Conservation (phyloP, 2,329 filamentous ascomycete species). For the Xylariaceae sp. region DNA sequence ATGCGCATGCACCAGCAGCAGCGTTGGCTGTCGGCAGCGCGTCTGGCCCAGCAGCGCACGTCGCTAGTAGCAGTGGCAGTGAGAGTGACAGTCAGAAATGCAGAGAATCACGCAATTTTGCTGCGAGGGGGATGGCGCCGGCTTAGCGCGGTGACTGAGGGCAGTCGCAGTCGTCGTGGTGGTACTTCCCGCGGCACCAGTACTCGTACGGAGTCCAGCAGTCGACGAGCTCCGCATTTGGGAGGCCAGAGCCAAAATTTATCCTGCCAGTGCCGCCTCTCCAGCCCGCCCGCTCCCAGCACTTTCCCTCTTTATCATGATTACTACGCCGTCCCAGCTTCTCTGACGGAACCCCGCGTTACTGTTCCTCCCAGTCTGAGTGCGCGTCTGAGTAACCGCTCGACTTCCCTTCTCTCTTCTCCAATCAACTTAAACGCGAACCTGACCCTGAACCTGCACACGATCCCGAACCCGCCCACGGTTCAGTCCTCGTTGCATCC, state of each 20-base stretch:
- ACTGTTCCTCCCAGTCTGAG: neutral
- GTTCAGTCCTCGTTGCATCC: too few relatives aligned
- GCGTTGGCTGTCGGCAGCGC: neutral
- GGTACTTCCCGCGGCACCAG: neutral
- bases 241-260: slow-evolving; percentile 19
- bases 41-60: neutral
- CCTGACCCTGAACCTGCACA: neutral
- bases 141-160: neutral
- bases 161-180: neutral
- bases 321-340: slow-evolving; percentile 18
- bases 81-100: neutral
- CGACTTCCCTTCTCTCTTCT: slow-evolving; percentile 4
- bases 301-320: slow-evolving; percentile 14
- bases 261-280: neutral
- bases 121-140: neutral
- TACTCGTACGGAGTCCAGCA: neutral
- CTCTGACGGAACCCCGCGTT: slow-evolving; percentile 9
- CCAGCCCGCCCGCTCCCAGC: too few relatives aligned
- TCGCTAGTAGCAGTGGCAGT: neutral
- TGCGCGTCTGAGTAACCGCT: slow-evolving; percentile 9
- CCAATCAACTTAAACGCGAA: slow-evolving; percentile 3
- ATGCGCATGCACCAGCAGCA: neutral
- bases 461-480: too few relatives aligned
- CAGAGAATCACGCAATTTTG: neutral
- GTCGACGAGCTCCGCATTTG: slow-evolving; percentile 21